Evolutionary conservation across 2,329 filamentous ascomycete species (phyloP).

Genomic region (Talaromyces amestolkiae): DNA sequence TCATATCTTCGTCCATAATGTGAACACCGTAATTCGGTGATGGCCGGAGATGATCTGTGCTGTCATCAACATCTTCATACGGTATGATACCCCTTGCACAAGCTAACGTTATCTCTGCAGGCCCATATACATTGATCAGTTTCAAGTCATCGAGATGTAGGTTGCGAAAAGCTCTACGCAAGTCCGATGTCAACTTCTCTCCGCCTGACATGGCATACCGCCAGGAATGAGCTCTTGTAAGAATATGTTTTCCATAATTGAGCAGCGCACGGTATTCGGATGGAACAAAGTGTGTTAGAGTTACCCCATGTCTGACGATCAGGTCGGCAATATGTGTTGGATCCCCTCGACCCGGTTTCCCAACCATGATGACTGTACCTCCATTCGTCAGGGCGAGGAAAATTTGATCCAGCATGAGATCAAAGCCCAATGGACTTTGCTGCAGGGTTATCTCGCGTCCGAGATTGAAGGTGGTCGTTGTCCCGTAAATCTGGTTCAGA

Average conservation of each 20-base stretch:
- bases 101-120: slow-evolving; percentile 20
- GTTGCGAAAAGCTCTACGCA: slow-evolving; percentile 15
- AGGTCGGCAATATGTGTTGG: slow-evolving; percentile 20
- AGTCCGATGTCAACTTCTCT: neutral
- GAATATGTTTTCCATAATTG: slow-evolving; percentile 21
- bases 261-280: slow-evolving; percentile 24
- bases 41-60: slow-evolving; percentile 11
- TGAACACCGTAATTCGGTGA: slow-evolving; percentile 39
- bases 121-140: slow-evolving; percentile 22
- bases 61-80: neutral
- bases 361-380: slow-evolving; percentile 21
- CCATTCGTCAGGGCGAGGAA: slow-evolving; percentile 21
- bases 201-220: slow-evolving; percentile 14
- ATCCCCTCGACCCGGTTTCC: slow-evolving; percentile 13
- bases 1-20: slow-evolving; percentile 41
- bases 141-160: slow-evolving; percentile 17
- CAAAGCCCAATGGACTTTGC: slow-evolving; percentile 21
- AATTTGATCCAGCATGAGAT: slow-evolving; percentile 23
- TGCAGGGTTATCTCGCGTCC: slow-evolving; percentile 18
- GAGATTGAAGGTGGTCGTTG: slow-evolving; percentile 9
- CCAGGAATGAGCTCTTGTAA: slow-evolving; percentile 13
- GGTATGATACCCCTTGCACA: neutral
- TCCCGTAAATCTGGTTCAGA: slow-evolving; percentile 25
- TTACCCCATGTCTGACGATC: slow-evolving; percentile 22
- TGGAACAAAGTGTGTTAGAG: slow-evolving; percentile 23